Conservation (phyloP, 1,284 basidiomycete genomes). For the Puccinia novopanici region DNA sequence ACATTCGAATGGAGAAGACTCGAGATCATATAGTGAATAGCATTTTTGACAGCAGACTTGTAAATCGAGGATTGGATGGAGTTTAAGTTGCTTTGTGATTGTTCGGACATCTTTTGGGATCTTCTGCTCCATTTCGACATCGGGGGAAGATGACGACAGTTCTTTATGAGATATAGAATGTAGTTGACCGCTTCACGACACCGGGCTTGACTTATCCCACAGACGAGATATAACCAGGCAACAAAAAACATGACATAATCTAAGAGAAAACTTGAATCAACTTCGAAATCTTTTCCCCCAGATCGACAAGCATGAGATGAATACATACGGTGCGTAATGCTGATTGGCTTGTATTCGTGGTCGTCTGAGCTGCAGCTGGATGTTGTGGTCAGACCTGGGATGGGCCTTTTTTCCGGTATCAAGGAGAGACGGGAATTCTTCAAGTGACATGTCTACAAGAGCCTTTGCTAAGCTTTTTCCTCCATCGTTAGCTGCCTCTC, state of each 20-base stretch:
- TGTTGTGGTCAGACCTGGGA: not conserved
- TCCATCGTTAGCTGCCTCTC: not conserved
- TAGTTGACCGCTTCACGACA: conserved; percentile 8
- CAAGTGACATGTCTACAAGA: not conserved
- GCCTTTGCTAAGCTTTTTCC: not conserved
- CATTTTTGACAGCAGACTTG: conserved; percentile 15
- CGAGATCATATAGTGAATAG: conserved; percentile 26
- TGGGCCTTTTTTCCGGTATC: not conserved
- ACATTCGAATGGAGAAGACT: conserved; percentile 2
- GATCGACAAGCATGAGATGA: not conserved
- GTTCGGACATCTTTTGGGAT: conserved; percentile 36
- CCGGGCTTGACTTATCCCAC: conserved; percentile 26
- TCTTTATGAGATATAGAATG: not conserved
- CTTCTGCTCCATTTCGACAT: not conserved
- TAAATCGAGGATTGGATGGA: not conserved
- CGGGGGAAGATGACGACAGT: not conserved
- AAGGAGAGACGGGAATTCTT: not conserved
- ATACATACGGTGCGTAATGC: not conserved
- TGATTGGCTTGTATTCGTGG: not conserved
- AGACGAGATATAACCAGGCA: conserved; percentile 34
- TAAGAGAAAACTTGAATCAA: no score
- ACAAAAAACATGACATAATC: conserved; percentile 16
- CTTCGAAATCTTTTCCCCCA: no score
- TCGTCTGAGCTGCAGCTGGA: not conserved
- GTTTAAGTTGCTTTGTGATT: conserved; percentile 25